Base-by-base conservation (phyloP, 768 basidiomycete species). In the Leccinum uliginosum region DNA sequence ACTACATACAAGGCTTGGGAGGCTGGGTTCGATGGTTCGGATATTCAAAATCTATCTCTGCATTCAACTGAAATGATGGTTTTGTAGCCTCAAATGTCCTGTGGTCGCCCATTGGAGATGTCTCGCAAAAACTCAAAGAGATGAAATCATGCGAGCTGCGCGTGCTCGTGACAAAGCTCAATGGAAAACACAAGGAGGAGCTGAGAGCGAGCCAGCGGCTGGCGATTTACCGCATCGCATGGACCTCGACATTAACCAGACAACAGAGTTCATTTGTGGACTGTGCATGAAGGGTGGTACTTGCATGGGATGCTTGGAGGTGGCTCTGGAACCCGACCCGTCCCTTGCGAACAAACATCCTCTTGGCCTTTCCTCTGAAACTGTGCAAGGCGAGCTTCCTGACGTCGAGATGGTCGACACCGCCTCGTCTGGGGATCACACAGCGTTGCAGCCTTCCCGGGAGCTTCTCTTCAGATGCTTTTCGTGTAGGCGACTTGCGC, bases 21-120 rank as follows among this genome's bases (percentile, higher is more conserved):
- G 91, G 91, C 26, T 94, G 91, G 91, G 83, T 93, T 60, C 80
- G 83, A 73, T 94, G 91, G 90, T 90, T 67, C 55, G 80, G 26
- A 73, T 45, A 30, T 50, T n/a, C n/a, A 35, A 0, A 1, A 30
- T 35, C 5, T 44, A 29, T 45, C 56, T 45, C 47, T 45, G 53
- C 44, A 30, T 40, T 17, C 35, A 57, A 43, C 49, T 68, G 9
- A 69, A 32, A 9, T 43, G 3, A 23, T 50, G 6, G n/a, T 19
- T 65, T 49, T 26, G 23, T 55, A 92, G 90, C 67, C 76, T 91
- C 43, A 87, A 83, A 67, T 94, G 91, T 58, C 86, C 89, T 14
- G 83, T 91, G 45, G 77, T 79, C 21, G 82, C 82, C 38, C 91
- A 93, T 67, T 93, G 88, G 89, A 79, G 71, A 35, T 93, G 91